Conservation (phyloP, 108 stramenopile genomes). For the Seminavis robusta region DNA sequence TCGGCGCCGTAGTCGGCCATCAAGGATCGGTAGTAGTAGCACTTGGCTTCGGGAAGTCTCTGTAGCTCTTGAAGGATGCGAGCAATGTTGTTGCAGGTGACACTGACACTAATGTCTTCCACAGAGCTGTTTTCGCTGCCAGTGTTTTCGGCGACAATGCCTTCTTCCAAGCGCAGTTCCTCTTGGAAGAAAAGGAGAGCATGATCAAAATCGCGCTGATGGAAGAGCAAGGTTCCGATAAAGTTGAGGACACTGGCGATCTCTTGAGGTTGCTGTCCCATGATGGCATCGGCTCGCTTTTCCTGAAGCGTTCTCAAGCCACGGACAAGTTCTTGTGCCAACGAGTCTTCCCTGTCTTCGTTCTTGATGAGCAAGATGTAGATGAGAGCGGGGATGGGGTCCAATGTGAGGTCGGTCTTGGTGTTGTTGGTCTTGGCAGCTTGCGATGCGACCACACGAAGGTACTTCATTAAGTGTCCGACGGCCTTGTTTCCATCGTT, state of each 20-base stretch:
- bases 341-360: conserved; percentile 26
- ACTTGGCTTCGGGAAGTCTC: conserved; percentile 34
- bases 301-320: conserved; percentile 37
- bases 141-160: too few species aligned
- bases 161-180: conserved; percentile 42
- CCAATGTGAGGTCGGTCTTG: too few species aligned
- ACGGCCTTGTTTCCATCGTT: conserved; percentile 14
- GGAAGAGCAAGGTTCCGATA: conserved; percentile 48
- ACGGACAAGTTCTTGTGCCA: conserved; percentile 33
- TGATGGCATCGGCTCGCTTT: conserved; percentile 26
- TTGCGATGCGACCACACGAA: conserved; percentile 10
- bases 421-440: not conserved
- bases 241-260: conserved; percentile 42
- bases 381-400: conserved; percentile 34
- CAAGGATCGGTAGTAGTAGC: conserved; percentile 40
- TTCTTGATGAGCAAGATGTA: conserved; percentile 38
- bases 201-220: conserved; percentile 27
- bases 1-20: too few species aligned
- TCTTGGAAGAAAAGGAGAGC: conserved; percentile 42
- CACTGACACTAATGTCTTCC: too few species aligned
- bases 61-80: conserved; percentile 47
- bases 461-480: conserved; percentile 31
- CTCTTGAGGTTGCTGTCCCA: conserved; percentile 23
- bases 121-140: too few species aligned
- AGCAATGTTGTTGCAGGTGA: conserved; percentile 58